These are phyloP conservation scores for Eucalyptus paniculata DNA, from an alignment of 345 rosid species.

Conservation along the genomic window DNA sequence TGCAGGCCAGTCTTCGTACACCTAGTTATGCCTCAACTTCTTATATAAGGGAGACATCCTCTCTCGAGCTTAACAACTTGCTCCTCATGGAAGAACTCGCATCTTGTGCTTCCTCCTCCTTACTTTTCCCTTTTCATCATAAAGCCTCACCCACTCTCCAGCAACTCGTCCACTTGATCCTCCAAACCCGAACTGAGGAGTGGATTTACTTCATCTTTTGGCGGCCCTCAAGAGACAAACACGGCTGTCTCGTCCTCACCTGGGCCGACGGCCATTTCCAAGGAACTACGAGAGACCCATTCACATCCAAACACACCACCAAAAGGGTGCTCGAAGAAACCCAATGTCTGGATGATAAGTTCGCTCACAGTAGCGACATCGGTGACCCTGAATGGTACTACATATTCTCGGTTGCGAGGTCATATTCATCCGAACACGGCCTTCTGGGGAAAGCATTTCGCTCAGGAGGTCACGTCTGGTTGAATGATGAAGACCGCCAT, in stretches of 20 bases:
- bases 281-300: background rate
- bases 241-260: background rate
- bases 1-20: background rate
- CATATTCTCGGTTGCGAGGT: background rate
- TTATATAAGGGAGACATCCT: background rate
- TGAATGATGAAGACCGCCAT: background rate
- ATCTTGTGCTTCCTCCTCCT: background rate
- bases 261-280: conserved; percentile 9
- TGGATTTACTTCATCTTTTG: conserved; percentile 13
- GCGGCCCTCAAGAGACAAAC: background rate
- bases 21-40: background rate
- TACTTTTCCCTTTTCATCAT: background rate
- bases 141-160: background rate
- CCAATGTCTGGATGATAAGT: background rate
- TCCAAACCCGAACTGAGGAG: background rate
- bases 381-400: conserved; percentile 4
- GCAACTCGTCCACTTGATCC: background rate
- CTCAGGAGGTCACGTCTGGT: conserved; percentile 2
- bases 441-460: background rate
- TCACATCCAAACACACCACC: background rate
- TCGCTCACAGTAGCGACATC: background rate
- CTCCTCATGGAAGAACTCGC: background rate
- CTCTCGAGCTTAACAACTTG: background rate
- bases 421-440: background rate
- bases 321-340: background rate